These are phyloP conservation scores for Penicillium freii DNA, from an alignment of 2,329 filamentous ascomycete genomes.

Conservation along the genomic window DNA sequence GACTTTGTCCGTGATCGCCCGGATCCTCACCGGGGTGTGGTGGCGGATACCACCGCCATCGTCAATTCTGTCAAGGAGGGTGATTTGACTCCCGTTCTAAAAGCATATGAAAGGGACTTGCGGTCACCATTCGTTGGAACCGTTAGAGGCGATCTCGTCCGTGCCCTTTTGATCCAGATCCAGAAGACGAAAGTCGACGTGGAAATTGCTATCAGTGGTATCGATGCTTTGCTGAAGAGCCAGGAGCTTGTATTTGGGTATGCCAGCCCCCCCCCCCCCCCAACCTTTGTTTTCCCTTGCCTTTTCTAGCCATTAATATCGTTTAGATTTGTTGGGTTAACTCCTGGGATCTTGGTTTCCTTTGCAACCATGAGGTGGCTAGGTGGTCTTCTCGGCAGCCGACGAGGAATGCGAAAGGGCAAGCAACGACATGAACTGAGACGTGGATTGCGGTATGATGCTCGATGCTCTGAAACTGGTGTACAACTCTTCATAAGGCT, in stretches of 20 bases:
- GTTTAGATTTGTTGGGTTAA: constrained; percentile 80
- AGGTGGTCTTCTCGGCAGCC: constrained; percentile 64
- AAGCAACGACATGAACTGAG: constrained; percentile 68
- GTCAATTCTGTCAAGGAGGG: constrained; percentile 80
- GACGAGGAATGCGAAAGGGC: constrained; percentile 64
- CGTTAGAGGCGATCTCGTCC: constrained; percentile 79
- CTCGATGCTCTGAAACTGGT: not conserved
- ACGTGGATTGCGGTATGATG: constrained; percentile 65
- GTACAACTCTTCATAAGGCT: not conserved
- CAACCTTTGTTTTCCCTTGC: no score
- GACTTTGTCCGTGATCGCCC: constrained; percentile 89
- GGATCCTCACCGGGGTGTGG: constrained; percentile 49
- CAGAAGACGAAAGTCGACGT: constrained; percentile 99
- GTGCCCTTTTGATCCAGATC: constrained; percentile 89
- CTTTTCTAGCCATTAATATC: constrained; percentile 11
- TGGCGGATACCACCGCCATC: constrained; percentile 68
- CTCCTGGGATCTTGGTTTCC: constrained; percentile 85
- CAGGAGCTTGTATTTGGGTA: constrained; percentile 90
- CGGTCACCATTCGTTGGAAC: constrained; percentile 78
- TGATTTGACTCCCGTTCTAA: constrained; percentile 86
- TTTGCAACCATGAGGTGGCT: constrained; percentile 73
- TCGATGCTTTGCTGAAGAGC: constrained; percentile 89
- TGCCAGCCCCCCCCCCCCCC: constrained; percentile 4
- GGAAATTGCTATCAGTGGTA: constrained; percentile 92
- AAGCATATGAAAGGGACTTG: constrained; percentile 86